Conservation (phyloP, 306 rosid species). For the Ormosia semicastrata region DNA sequence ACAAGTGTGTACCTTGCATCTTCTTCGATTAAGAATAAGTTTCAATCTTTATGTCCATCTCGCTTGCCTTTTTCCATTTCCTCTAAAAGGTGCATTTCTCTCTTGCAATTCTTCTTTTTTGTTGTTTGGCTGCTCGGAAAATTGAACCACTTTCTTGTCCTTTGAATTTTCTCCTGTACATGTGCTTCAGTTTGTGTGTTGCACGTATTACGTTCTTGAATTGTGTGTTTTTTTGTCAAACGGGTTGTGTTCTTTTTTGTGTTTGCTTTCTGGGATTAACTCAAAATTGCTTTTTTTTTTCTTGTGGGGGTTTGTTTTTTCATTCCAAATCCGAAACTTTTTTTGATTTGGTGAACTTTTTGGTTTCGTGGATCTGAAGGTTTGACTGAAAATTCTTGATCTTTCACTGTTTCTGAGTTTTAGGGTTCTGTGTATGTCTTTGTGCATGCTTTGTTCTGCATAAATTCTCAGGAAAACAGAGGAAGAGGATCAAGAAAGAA, state of each 20-base stretch:
- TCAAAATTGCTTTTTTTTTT: conserved; percentile 6
- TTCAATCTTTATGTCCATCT: not conserved
- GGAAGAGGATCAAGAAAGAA: not conserved
- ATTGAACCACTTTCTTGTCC: not conserved
- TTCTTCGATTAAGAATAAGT: not conserved
- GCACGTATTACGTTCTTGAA: not conserved
- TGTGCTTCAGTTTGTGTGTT: not conserved
- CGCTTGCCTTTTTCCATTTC: not conserved
- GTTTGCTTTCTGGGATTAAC: conserved; percentile 18
- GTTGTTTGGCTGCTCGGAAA: not conserved
- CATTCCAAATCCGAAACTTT: not conserved
- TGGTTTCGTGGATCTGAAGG: not conserved
- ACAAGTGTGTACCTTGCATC: not conserved
- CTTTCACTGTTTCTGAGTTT: not conserved
- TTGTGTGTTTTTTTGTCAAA: not conserved
- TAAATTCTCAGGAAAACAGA: not conserved
- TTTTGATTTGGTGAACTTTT: not conserved
- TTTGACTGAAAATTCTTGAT: not conserved
- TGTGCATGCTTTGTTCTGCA: not conserved
- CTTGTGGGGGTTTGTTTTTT: not conserved
- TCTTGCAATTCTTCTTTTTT: not conserved
- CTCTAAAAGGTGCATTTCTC: conserved; percentile 21
- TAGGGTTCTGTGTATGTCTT: not conserved
- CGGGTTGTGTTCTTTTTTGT: not conserved
- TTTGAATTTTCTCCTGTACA: not conserved